A percentile compares a stretch with the other conserved stretches of the same genome.
Evolutionary conservation across 148 eudicot species (phyloP).

Genomic region (Selenicereus undatus): DNA sequence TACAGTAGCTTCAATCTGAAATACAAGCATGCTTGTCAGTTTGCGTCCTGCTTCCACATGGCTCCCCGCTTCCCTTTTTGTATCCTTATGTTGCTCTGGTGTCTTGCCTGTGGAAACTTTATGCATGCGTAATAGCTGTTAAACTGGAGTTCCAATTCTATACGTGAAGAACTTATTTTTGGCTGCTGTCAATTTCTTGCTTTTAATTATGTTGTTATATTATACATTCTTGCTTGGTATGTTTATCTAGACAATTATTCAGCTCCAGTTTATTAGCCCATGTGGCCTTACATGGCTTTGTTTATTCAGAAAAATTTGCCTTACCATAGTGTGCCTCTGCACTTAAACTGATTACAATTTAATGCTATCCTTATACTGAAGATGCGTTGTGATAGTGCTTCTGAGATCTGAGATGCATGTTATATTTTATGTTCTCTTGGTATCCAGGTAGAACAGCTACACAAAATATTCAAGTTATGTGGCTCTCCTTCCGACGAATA

Average conservation of each 20-base stretch:
- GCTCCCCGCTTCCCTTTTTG: not conserved
- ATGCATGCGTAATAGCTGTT: not conserved
- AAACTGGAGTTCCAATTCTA: not conserved
- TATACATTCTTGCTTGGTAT: not conserved
- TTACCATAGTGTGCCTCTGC: not conserved
- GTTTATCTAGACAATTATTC: not conserved
- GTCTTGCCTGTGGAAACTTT: not conserved
- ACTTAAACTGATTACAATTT: not conserved
- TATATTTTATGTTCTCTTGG: not conserved
- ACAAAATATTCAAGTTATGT: constrained; percentile 81
- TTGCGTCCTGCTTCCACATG: not conserved
- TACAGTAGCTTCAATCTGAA: not conserved
- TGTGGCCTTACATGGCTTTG: not conserved
- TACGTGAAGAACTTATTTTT: not conserved
- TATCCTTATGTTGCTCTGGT: not conserved
- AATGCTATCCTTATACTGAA: not conserved
- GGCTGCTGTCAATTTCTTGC: not conserved
- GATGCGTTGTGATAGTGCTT: not conserved
- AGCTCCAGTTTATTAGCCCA: not conserved
- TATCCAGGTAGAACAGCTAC: constrained; percentile 77
- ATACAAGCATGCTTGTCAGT: not conserved
- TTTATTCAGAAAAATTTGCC: not conserved
- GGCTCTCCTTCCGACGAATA: constrained; percentile 84
- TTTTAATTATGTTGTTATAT: not conserved
- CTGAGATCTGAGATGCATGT: not conserved